Evolutionary conservation across 495 filamentous ascomycete species (phyloP).

Genomic region (Podospora pseudoanserina): DNA sequence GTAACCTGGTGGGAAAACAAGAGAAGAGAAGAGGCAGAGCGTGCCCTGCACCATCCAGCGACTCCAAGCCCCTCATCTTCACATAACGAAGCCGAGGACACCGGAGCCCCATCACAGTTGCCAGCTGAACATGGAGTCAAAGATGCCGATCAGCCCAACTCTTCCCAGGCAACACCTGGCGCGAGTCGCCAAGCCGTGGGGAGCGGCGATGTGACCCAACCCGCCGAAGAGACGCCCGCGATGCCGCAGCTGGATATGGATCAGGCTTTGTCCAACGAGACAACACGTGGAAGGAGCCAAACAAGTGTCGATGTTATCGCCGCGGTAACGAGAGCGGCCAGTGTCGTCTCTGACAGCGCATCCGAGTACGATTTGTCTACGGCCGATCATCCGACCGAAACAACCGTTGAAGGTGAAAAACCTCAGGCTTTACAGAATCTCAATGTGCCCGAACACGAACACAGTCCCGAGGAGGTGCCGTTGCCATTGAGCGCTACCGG

Average conservation of each 20-base stretch:
- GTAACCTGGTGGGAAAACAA: conserved; percentile 6
- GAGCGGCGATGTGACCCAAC: background rate
- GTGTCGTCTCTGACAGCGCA: background rate
- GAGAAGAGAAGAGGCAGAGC: conserved; percentile 1
- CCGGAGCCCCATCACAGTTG: too few relatives aligned
- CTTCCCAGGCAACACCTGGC: background rate
- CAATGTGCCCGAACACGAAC: background rate
- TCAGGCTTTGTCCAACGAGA: background rate
- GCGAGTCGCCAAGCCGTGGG: background rate
- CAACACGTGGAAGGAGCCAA: background rate
- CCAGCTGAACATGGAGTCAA: too few relatives aligned
- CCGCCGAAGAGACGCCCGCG: background rate
- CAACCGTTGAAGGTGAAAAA: background rate
- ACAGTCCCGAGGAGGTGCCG: background rate
- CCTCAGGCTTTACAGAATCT: background rate
- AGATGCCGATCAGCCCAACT: too few relatives aligned
- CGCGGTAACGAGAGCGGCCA: background rate
- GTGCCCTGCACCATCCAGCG: too few relatives aligned
- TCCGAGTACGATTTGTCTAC: background rate
- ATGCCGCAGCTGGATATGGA: background rate
- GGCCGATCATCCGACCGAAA: background rate
- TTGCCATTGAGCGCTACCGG: background rate
- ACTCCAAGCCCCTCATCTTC: too few relatives aligned
- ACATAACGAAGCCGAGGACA: too few relatives aligned
- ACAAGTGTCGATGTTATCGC: background rate